These are phyloP conservation scores for Claviceps spartinae DNA, from an alignment of 2,329 filamentous ascomycete genomes.

Conservation along the genomic window DNA sequence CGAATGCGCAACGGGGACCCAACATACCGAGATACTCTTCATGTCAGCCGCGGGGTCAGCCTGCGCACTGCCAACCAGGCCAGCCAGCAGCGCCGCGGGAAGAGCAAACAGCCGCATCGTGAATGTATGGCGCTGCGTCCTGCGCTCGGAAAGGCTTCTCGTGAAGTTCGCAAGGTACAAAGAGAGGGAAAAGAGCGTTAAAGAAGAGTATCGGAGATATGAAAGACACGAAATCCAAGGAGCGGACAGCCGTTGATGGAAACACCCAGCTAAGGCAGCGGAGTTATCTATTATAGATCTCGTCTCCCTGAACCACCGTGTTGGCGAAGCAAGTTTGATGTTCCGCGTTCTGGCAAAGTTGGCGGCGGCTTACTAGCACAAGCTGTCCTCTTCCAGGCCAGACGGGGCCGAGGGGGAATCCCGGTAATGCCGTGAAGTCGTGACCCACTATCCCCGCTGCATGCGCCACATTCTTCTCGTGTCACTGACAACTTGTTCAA, in stretches of 20 bases:
- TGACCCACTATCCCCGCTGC: background rate
- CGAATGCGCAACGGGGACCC: background rate
- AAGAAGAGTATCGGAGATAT: background rate
- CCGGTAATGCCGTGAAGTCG: slow-evolving; percentile 8
- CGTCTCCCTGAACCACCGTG: background rate
- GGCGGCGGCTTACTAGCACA: slow-evolving; percentile 5
- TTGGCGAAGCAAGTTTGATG: background rate
- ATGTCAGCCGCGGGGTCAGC: slow-evolving; percentile 35
- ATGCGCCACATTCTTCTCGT: slow-evolving; percentile 2
- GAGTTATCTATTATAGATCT: slow-evolving; percentile 2
- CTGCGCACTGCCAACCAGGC: slow-evolving; percentile 34
- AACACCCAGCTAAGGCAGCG: slow-evolving; percentile 5
- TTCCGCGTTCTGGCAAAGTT: background rate
- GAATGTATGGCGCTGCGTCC: slow-evolving; percentile 4
- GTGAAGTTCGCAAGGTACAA: background rate
- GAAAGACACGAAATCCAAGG: background rate
- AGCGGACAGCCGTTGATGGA: slow-evolving; percentile 1
- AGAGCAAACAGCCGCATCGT: slow-evolving; percentile 35
- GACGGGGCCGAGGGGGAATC: slow-evolving; percentile 6
- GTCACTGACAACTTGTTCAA: background rate
- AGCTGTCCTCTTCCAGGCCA: slow-evolving; percentile 12
- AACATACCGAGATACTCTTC: slow-evolving; percentile 37
- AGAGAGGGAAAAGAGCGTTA: background rate
- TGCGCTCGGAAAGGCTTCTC: background rate
- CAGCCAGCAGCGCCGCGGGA: slow-evolving; percentile 34